Evolutionary conservation across 208 protist genomes (phyloP), one percentile per base, ranked within the genome.

Genomic region (Balamuthia mandrillaris): DNA sequence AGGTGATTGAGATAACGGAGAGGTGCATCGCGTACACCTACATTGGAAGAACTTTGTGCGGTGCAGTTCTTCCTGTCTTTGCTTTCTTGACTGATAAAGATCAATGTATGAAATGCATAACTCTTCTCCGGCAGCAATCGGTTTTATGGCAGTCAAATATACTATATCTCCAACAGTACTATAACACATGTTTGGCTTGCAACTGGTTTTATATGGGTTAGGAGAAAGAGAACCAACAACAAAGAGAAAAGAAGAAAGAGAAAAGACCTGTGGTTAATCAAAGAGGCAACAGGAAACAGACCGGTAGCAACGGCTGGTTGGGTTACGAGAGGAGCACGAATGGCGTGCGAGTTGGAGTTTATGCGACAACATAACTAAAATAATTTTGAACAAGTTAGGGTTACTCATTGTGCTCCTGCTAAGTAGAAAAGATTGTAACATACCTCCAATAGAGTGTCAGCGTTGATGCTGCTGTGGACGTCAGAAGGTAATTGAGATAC

Each of bases 101-200:
- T 72, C 63, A 41, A 72, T 72, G 63, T 72, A 72, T 21, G 63
- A 72, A 45, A 49, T 49, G 63, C 63, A 72, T 41, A 72, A 41
- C 63, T 72, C 63, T 41, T 72, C 63, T 14, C 63, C 63, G 37
- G 12, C 63, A 33, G 16, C 35, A 29, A 68, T 3, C 58, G 41
- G 33, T 44, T 24, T 21, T 0, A 39, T 3, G 60, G 6, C 18
- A 5, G 21, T 9, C 21, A 68, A 37, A 29, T 12, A 42, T 31
- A 18, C 9, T 31, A n/a, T 35, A 16, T 16, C 24, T 33, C 14
- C 12, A 24, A n/a, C 6, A 7, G 4, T 0, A 5, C 3, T 24
- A 52, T 52, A 18, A 52, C 47, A 18, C n/a, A n/a, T n/a, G n/a
- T n/a, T n/a, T 52, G 18, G 18, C 18, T 10, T 52, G 47, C 18